Conservation (phyloP, 2,329 filamentous ascomycete genomes). For the Aspergillus brasiliensis region DNA sequence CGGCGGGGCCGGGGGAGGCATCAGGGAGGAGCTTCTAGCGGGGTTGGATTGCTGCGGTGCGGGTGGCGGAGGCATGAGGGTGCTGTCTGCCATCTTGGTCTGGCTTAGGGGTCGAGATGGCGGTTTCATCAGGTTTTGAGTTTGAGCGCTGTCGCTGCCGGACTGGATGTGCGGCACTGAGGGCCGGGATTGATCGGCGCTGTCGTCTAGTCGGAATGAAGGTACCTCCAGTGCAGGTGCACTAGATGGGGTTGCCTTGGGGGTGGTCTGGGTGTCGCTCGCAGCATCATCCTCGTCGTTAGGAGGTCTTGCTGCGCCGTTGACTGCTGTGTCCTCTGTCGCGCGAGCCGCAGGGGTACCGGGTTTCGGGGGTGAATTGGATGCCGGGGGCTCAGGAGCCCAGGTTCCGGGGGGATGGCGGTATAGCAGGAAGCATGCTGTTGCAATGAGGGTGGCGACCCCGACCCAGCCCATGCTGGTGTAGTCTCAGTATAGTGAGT, state of each 20-base stretch:
- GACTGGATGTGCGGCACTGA: conserved; percentile 13
- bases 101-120: conserved; percentile 10
- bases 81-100: conserved; percentile 7
- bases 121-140: conserved; percentile 14
- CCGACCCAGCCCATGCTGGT: conserved; percentile 47
- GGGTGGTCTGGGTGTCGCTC: conserved; percentile 36
- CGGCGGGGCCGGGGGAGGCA: conserved; percentile 39
- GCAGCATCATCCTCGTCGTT: conserved; percentile 14
- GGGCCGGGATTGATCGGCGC: not conserved
- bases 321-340: conserved; percentile 15
- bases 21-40: conserved; percentile 27
- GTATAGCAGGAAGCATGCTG: conserved; percentile 45
- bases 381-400: conserved; percentile 25
- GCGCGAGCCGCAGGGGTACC: conserved; percentile 14
- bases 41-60: not conserved
- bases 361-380: conserved; percentile 18
- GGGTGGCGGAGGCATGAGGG: conserved; percentile 18
- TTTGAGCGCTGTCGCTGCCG: conserved; percentile 6
- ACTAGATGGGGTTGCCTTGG: conserved; percentile 37
- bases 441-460: conserved; percentile 41
- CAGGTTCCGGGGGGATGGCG: conserved; percentile 41
- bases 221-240: conserved; percentile 33
- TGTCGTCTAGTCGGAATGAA: conserved; percentile 32
- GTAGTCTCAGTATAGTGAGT: not conserved
- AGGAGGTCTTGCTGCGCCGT: conserved; percentile 11